Conservation (phyloP, 2,329 filamentous ascomycete genomes). For the Pyrenochaeta sp. region DNA sequence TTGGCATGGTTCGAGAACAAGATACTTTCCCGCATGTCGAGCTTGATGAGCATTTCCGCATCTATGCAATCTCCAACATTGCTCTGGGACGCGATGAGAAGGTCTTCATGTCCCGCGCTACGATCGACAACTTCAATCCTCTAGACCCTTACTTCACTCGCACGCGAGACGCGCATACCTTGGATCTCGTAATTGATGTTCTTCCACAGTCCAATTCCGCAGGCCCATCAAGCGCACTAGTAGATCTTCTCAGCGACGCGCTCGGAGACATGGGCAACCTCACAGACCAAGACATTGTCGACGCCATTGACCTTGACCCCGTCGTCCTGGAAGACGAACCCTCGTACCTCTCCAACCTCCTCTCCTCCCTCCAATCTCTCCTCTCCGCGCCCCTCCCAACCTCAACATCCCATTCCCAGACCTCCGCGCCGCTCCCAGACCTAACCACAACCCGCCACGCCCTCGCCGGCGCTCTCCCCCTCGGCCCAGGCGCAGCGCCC, state of each 20-base stretch:
- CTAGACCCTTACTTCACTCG: slow-evolving; percentile 85
- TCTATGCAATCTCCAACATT: slow-evolving; percentile 82
- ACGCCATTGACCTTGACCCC: slow-evolving; percentile 33
- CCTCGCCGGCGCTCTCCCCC: slow-evolving; percentile 61
- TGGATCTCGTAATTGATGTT: slow-evolving; percentile 76
- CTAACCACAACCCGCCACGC: slow-evolving; percentile 29
- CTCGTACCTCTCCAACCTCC: slow-evolving; percentile 42
- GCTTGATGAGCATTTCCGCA: slow-evolving; percentile 64
- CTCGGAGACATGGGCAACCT: slow-evolving; percentile 33
- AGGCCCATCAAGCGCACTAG: slow-evolving; percentile 20
- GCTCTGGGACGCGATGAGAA: slow-evolving; percentile 87
- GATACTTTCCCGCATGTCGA: slow-evolving; percentile 44
- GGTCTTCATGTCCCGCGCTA: slow-evolving; percentile 78
- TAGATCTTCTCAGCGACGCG: slow-evolving; percentile 31
- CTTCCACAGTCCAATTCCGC: slow-evolving; percentile 31
- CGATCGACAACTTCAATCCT: slow-evolving; percentile 71
- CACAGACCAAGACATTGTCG: slow-evolving; percentile 27
- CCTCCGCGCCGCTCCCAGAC: slow-evolving; percentile 10
- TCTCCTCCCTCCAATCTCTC: slow-evolving; percentile 46
- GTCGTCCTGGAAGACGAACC: slow-evolving; percentile 33
- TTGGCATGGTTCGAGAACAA: slow-evolving; percentile 73
- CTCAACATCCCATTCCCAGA: slow-evolving; percentile 11
- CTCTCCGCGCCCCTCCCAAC: slow-evolving; percentile 35
- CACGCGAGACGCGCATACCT: slow-evolving; percentile 72
- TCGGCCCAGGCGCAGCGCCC: slow-evolving; percentile 71